These are phyloP conservation scores for Aspergillus phoenicis DNA, from an alignment of 2,329 filamentous ascomycete genomes.

Conservation along the genomic window DNA sequence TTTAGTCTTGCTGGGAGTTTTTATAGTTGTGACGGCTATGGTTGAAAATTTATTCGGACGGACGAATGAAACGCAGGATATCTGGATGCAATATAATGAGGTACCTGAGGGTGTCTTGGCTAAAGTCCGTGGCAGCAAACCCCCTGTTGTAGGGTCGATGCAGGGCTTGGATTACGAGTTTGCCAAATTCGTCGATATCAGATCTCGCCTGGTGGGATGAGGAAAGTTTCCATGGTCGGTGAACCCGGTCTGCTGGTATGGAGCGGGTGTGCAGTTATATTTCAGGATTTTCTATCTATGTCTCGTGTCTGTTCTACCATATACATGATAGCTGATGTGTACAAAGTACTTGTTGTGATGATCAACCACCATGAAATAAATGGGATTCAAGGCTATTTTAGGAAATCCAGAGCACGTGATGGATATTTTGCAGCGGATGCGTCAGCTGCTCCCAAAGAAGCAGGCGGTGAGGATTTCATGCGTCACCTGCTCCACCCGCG, in stretches of 20 bases:
- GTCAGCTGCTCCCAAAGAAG: neutral
- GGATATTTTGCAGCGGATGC: neutral
- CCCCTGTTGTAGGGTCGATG: neutral
- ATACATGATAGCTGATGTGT: too few species aligned
- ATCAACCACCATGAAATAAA: neutral
- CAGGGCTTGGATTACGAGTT: neutral
- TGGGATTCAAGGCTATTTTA: neutral
- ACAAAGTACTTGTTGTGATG: too few species aligned
- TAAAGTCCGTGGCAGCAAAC: neutral
- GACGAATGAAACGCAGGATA: neutral
- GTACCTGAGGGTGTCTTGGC: neutral
- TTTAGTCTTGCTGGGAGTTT: neutral
- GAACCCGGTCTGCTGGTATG: too few species aligned
- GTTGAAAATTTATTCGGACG: neutral
- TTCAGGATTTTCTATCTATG: too few species aligned
- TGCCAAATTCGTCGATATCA: neutral
- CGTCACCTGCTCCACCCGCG: constrained; percentile 11
- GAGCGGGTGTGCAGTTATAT: too few species aligned
- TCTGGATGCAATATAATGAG: neutral
- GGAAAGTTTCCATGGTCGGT: too few species aligned
- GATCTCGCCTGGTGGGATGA: neutral
- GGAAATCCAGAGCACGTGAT: neutral
- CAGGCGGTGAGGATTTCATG: neutral
- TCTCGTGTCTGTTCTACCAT: too few species aligned
- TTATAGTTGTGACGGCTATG: neutral